A percentile compares a stretch with the other conserved stretches of the same genome.
These are phyloP conservation scores for Tricharina praecox DNA, from an alignment of 495 filamentous ascomycete genomes.

Conservation along the genomic window DNA sequence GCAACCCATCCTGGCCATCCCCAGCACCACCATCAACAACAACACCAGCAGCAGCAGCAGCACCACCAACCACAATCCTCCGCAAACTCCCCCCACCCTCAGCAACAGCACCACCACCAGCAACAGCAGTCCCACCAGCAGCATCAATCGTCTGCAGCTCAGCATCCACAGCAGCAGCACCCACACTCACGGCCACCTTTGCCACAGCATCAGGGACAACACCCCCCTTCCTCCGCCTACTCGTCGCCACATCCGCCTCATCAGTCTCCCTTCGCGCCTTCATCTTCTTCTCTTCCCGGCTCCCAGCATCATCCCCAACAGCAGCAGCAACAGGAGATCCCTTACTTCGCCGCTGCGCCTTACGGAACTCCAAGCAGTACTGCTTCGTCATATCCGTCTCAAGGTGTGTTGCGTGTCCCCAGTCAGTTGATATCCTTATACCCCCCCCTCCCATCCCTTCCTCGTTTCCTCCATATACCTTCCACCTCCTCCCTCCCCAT, in stretches of 20 bases:
- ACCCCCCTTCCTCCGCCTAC: constrained; percentile 31
- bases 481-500: neutral
- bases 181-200: neutral
- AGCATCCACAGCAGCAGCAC: constrained; percentile 28
- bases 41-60: constrained; percentile 18
- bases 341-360: constrained; percentile 51
- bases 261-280: constrained; percentile 24
- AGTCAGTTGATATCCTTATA: constrained; percentile 5
- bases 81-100: constrained; percentile 14
- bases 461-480: constrained; percentile 3
- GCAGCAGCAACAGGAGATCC: constrained; percentile 39
- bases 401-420: constrained; percentile 43
- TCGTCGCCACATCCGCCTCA: constrained; percentile 25
- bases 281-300: constrained; percentile 27
- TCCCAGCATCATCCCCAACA: constrained; percentile 31
- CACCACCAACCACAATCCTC: constrained; percentile 17
- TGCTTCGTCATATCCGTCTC: constrained; percentile 54
- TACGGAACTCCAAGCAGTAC: constrained; percentile 54
- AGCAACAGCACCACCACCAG: constrained; percentile 27
- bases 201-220: constrained; percentile 40
- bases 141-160: constrained; percentile 33
- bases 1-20: constrained; percentile 25
- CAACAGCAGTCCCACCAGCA: constrained; percentile 41
- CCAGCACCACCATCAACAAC: constrained; percentile 23
- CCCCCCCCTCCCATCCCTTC: neutral